These are phyloP conservation scores for Vigna radiata DNA, from an alignment of 306 rosid species.

Conservation along the genomic window DNA sequence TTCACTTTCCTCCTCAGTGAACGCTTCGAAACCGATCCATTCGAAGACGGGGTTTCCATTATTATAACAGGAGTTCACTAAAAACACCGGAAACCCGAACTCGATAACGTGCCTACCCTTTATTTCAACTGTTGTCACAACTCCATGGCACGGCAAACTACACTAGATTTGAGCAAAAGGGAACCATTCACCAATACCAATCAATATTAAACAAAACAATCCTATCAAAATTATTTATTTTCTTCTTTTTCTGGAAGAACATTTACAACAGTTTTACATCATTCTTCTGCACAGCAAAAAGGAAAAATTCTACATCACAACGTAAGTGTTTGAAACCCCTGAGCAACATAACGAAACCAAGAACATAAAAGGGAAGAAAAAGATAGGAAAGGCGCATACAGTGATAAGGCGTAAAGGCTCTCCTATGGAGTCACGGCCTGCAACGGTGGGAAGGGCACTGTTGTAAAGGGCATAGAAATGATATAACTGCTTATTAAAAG, in stretches of 20 bases:
- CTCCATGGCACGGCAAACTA: background rate
- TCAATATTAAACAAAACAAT: conserved; percentile 1
- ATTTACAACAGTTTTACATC: background rate
- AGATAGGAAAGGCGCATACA: conserved; percentile 38
- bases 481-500: background rate
- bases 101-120: background rate
- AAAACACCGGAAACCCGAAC: conserved; percentile 15
- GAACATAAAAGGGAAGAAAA: background rate
- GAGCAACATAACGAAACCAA: conserved; percentile 11
- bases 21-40: conserved; percentile 61
- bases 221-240: background rate
- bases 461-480: background rate
- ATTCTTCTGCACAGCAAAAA: conserved; percentile 28
- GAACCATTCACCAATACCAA: background rate
- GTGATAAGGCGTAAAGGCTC: conserved; percentile 25
- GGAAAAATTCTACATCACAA: background rate
- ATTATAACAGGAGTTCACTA: conserved; percentile 17
- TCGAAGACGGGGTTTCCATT: conserved; percentile 64
- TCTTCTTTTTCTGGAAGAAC: background rate
- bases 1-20: conserved; percentile 70
- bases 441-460: conserved; percentile 15
- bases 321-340: background rate
- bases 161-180: conserved; percentile 10
- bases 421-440: background rate
- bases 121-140: conserved; percentile 12